Evolutionary conservation across 169 alveolate species (phyloP).

Genomic region (Plasmodium billcollinsi): DNA sequence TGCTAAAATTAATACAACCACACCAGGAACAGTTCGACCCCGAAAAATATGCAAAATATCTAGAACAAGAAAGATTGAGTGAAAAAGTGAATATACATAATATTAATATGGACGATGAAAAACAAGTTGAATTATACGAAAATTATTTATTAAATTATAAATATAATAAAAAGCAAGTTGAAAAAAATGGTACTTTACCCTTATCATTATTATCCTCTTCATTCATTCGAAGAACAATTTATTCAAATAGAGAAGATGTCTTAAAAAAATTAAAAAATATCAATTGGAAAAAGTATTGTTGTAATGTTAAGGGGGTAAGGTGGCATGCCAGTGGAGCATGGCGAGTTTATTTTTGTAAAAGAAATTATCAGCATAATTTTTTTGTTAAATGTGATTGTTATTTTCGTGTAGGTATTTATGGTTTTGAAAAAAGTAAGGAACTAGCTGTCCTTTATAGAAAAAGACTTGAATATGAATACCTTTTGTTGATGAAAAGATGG

Average conservation of each 20-base stretch:
- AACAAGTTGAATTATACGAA: slow-evolving; percentile 73
- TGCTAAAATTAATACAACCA: slow-evolving; percentile 75
- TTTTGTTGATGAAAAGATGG: slow-evolving; percentile 88
- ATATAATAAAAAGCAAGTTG: slow-evolving; percentile 69
- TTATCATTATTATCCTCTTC: slow-evolving; percentile 87
- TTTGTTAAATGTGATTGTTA: slow-evolving; percentile 88
- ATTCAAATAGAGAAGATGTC: slow-evolving; percentile 86
- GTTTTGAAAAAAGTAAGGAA: slow-evolving; percentile 87
- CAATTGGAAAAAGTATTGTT: slow-evolving; percentile 89
- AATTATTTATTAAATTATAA: slow-evolving; percentile 70
- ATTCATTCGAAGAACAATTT: slow-evolving; percentile 85
- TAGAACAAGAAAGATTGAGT: slow-evolving; percentile 58
- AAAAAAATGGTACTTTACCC: slow-evolving; percentile 81
- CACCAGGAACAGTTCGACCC: slow-evolving; percentile 66
- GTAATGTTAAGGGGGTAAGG: slow-evolving; percentile 89
- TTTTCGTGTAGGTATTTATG: slow-evolving; percentile 86
- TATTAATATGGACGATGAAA: slow-evolving; percentile 67
- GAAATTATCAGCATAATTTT: slow-evolving; percentile 89
- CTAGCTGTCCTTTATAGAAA: slow-evolving; percentile 88
- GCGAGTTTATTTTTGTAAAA: slow-evolving; percentile 90
- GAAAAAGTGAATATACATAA: slow-evolving; percentile 63
- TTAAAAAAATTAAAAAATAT: slow-evolving; percentile 84
- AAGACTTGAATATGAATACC: slow-evolving; percentile 88
- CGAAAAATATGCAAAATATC: slow-evolving; percentile 46
- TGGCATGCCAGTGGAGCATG: slow-evolving; percentile 94